These are phyloP conservation scores for Leishmania major DNA, from an alignment of 208 protist species.

Conservation along the genomic window DNA sequence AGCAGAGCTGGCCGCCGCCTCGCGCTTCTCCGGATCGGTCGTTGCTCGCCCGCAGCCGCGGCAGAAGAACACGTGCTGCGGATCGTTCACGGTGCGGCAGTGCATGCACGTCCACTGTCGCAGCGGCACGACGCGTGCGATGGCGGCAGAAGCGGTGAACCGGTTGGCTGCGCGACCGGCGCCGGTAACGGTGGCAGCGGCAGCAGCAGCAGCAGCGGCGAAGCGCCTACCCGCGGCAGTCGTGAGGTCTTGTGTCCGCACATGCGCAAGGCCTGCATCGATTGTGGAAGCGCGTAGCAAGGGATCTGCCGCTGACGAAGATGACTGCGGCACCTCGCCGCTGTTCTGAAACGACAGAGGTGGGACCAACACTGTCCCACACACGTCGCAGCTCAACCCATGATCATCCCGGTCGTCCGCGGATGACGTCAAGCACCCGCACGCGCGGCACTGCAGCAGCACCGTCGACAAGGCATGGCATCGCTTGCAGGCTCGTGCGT, in stretches of 20 bases:
- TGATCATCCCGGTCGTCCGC: slow-evolving; percentile 8
- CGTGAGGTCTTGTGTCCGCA: background rate
- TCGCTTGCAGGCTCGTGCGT: slow-evolving; percentile 39
- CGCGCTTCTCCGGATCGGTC: slow-evolving; percentile 5
- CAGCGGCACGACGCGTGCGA: slow-evolving; percentile 42
- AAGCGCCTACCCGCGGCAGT: background rate
- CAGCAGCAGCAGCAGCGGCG: background rate
- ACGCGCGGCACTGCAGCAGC: slow-evolving; percentile 57
- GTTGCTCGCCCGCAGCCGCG: slow-evolving; percentile 22
- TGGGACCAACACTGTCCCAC: slow-evolving; percentile 14
- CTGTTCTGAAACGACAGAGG: background rate
- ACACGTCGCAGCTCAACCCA: slow-evolving; percentile 27
- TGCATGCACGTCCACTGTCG: slow-evolving; percentile 69
- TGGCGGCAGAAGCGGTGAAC: slow-evolving; percentile 7
- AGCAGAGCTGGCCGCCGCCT: background rate
- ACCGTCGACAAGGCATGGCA: slow-evolving; percentile 49
- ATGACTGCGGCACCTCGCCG: background rate
- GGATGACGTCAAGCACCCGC: slow-evolving; percentile 52
- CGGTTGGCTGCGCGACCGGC: slow-evolving; percentile 19
- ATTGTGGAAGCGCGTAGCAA: background rate
- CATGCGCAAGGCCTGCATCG: background rate
- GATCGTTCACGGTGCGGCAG: slow-evolving; percentile 57
- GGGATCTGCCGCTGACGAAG: background rate
- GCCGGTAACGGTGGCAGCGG: slow-evolving; percentile 15
- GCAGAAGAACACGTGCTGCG: slow-evolving; percentile 72